Conservation (phyloP, 2,329 filamentous ascomycete species). For the Venturia oleaginea region DNA sequence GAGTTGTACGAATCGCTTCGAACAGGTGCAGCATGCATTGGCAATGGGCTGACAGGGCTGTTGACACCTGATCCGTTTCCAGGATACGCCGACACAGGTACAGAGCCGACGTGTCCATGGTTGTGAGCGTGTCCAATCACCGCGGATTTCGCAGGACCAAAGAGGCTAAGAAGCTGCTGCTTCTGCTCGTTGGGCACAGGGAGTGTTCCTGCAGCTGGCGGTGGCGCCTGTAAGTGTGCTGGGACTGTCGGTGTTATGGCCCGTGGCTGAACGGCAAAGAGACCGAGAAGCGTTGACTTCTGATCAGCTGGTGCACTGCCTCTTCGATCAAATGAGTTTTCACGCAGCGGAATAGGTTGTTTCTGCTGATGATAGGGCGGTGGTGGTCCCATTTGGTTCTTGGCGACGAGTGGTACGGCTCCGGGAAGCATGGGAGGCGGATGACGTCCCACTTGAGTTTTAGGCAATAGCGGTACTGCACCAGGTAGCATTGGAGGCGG, state of each 20-base stretch:
- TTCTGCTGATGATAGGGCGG: constrained; percentile 4
- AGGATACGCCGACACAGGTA: background rate
- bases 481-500: background rate
- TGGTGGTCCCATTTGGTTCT: background rate
- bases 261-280: background rate
- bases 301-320: background rate
- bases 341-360: background rate
- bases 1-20: constrained; percentile 17
- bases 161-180: constrained; percentile 4
- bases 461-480: constrained; percentile 1
- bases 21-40: constrained; percentile 19
- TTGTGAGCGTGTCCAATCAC: background rate
- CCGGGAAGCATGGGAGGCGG: background rate
- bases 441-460: background rate
- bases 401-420: background rate
- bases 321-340: constrained; percentile 2
- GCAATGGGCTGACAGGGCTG: constrained; percentile 30
- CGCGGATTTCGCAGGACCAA: constrained; percentile 12
- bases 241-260: background rate
- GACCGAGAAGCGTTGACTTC: constrained; percentile 6
- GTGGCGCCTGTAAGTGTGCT: background rate
- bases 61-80: constrained; percentile 15
- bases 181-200: background rate
- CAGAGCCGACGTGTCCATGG: background rate
- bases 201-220: background rate